Conservation (phyloP, 306 rosid species). For the cucumber (Cucumis sativus) region Cucumber_9930_V3 NC_026659.2:30743501-30744000, state of each 20-base stretch:
- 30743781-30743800: not conserved
- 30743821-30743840: not conserved
- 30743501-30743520: not conserved
- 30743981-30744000: slow-evolving; percentile 1
- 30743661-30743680: not conserved
- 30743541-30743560: not conserved
- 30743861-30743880: not conserved
- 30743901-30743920: not conserved
- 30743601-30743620: not conserved
- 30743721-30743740: not conserved
- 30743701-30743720: slow-evolving; percentile 1
- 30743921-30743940: not conserved
- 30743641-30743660: not conserved
- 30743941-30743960: not conserved
- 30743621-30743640: not conserved
- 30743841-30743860: not conserved
- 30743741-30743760: not conserved
- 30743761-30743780: not conserved
- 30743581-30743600: not conserved
- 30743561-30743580: not conserved
- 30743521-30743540: not conserved
- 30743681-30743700: not conserved
- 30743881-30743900: not conserved
- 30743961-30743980: not conserved
- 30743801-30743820: not conserved